These are phyloP conservation scores for Spiromastix sp. DNA, from an alignment of 2,329 filamentous ascomycete genomes.

Conservation along the genomic window DNA sequence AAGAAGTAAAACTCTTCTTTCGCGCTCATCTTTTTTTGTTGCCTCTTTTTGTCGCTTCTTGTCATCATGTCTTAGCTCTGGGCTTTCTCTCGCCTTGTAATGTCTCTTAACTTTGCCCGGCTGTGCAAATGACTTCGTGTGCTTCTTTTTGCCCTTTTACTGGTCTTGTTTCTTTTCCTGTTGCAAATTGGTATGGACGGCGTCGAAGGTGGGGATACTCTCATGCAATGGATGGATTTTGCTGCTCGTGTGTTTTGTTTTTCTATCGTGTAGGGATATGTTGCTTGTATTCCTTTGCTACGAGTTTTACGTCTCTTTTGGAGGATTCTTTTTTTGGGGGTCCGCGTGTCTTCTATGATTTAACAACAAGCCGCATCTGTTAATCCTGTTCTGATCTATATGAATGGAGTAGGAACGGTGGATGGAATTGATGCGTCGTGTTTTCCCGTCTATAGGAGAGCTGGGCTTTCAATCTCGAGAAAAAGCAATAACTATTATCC, in stretches of 20 bases:
- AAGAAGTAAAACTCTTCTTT: slow-evolving; percentile 29
- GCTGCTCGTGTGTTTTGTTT: background rate
- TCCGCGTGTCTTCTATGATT: background rate
- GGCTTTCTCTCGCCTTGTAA: background rate
- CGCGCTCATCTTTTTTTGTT: slow-evolving; percentile 18
- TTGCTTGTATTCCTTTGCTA: background rate
- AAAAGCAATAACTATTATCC: no score
- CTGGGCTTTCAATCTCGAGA: no score
- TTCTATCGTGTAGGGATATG: background rate
- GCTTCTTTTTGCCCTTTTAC: background rate
- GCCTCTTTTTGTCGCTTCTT: slow-evolving; percentile 20
- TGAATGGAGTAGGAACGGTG: no score
- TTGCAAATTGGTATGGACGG: no score
- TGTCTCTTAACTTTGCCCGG: background rate
- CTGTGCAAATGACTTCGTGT: background rate
- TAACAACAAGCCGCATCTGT: no score
- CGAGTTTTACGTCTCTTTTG: background rate
- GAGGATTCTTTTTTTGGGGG: background rate
- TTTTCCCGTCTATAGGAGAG: no score
- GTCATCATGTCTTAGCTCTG: slow-evolving; percentile 11
- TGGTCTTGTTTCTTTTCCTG: background rate
- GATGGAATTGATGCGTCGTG: no score
- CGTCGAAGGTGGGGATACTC: no score
- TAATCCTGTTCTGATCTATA: no score
- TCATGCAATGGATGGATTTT: no score